phyloP scores from a whole-genome alignment of 164 flowering plant species.

The Magnolia sinica region DNA sequence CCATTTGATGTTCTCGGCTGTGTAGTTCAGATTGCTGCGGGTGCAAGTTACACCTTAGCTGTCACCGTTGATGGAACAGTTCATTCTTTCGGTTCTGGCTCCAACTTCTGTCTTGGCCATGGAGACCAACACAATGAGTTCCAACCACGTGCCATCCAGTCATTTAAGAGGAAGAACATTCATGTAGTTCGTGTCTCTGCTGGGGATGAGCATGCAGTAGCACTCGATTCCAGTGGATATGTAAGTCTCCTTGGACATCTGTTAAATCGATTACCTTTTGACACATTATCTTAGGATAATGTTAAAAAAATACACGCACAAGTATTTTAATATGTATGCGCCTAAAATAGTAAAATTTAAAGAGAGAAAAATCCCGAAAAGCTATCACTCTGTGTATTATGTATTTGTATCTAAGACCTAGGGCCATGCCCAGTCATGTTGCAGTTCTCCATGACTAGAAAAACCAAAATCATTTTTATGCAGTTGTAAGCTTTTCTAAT shows the following conservation, averaged over 20 bases:
- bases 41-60: slow-evolving; percentile 75
- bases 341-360: too few relatives aligned
- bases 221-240: slow-evolving; percentile 89
- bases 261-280: not conserved
- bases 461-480: too few relatives aligned
- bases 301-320: too few relatives aligned
- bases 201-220: slow-evolving; percentile 94
- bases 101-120: slow-evolving; percentile 94
- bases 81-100: slow-evolving; percentile 86
- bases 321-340: too few relatives aligned
- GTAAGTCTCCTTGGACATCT: slow-evolving; percentile 38
- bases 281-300: too few relatives aligned
- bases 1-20: slow-evolving; percentile 44
- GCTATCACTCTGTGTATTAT: too few relatives aligned
- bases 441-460: too few relatives aligned
- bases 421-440: too few relatives aligned
- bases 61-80: slow-evolving; percentile 66
- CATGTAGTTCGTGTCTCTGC: slow-evolving; percentile 81
- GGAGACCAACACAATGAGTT: slow-evolving; percentile 84
- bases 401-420: too few relatives aligned
- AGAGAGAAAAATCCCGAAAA: too few relatives aligned
- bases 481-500: not conserved
- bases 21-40: slow-evolving; percentile 79
- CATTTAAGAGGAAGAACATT: slow-evolving; percentile 62
- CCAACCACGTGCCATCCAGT: slow-evolving; percentile 67